Evolutionary conservation across 768 basidiomycete species (phyloP), one percentile per base, ranked within the genome.

Genomic region (Pisolithus marmoratus): DNA sequence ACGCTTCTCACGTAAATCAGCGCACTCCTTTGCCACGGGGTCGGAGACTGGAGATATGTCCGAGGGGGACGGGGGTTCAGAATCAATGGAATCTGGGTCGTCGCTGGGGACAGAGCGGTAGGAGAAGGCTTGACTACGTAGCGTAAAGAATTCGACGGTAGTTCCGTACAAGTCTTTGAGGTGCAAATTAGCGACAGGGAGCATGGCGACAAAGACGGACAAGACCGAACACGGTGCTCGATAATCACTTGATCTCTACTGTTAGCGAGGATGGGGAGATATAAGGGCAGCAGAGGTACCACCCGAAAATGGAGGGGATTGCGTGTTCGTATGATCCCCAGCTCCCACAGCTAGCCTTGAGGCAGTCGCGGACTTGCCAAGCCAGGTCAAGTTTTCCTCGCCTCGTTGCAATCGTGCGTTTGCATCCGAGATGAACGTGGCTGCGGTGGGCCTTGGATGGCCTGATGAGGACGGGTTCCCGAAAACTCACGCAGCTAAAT

Each of bases 111-210:
- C 54, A 47, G 60, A 44, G 19, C 66, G 59, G 47, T 55, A 48
- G 29, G 70, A 64, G 48, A 68, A 66, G 37, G 70, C 57, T 29
- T 75, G 72, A 54, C 63, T 72, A 49, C 71, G 75, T 50, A 76
- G 72, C 54, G 75, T 68, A 58, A 84, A 76, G 72, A 80, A 82
- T 63, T 81, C 80, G 72, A 80, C 74, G 45, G 82, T 80, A 40
- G 75, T 73, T 64, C 76, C 71, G 71, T 79, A 77, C 60, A 81
- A 66, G 58, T 64, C 63, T 63, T 64, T 68, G 68, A 79, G 72
- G 67, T 75, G 71, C 54, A 75, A 50, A 70, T 75, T 74, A 58
- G 74, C 70, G 63, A 71, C 65, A 61, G 75, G 70, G 57, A 74
- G 68, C 76, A 77, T 77, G 49, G 60, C 63, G 56, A 58, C 59